Evolutionary conservation across 2,329 filamentous ascomycete genomes (phyloP).

Genomic region (Volutella citrinella): DNA sequence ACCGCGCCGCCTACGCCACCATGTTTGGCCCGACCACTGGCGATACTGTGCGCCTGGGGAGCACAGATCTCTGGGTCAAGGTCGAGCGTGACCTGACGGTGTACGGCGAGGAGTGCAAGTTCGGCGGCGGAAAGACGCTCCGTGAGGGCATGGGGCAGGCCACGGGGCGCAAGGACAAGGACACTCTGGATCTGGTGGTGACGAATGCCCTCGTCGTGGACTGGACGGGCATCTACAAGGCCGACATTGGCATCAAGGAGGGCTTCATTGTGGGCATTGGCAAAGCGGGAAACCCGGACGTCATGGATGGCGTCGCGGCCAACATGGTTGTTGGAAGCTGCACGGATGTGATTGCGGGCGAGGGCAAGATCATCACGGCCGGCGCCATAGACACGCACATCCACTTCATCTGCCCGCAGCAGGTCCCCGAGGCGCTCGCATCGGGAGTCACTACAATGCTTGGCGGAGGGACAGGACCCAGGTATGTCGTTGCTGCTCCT

Average conservation of each 20-base stretch:
- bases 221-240: constrained; percentile 92
- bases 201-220: constrained; percentile 89
- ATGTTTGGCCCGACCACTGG: constrained; percentile 95
- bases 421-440: constrained; percentile 77
- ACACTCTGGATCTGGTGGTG: constrained; percentile 80
- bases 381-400: constrained; percentile 89
- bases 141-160: constrained; percentile 96
- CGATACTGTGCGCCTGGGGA: constrained; percentile 76
- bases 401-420: constrained; percentile 93
- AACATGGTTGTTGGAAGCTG: constrained; percentile 81
- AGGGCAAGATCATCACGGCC: constrained; percentile 86
- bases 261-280: constrained; percentile 85
- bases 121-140: constrained; percentile 90
- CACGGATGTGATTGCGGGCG: constrained; percentile 88
- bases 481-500: no score
- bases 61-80: constrained; percentile 85
- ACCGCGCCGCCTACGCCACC: constrained; percentile 71
- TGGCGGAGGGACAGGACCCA: constrained; percentile 89
- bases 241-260: constrained; percentile 89
- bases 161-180: constrained; percentile 67
- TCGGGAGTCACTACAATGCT: constrained; percentile 88
- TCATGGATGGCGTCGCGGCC: constrained; percentile 83
- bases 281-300: constrained; percentile 94
- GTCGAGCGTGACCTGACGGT: constrained; percentile 82
- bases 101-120: constrained; percentile 93